These are phyloP conservation scores for Pseudogymnoascus sp. DNA, from an alignment of 2,329 filamentous ascomycete genomes.

Conservation along the genomic window DNA sequence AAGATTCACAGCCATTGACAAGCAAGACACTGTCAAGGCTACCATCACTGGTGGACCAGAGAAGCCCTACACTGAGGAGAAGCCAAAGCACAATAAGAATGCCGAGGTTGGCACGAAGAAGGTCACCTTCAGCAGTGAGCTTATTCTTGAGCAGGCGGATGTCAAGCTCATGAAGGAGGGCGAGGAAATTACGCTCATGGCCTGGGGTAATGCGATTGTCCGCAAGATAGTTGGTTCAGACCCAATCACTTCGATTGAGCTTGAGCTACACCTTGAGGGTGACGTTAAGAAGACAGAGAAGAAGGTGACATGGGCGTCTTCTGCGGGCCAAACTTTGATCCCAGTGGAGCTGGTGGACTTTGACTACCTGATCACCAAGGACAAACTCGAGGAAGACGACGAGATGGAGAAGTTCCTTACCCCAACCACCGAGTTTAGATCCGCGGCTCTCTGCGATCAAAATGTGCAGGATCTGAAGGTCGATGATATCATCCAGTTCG, in stretches of 20 bases:
- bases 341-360: slow-evolving; percentile 87
- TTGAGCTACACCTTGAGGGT: slow-evolving; percentile 84
- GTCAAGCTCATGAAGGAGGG: slow-evolving; percentile 70
- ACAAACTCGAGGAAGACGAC: slow-evolving; percentile 85
- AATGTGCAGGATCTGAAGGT: slow-evolving; percentile 72
- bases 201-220: slow-evolving; percentile 86
- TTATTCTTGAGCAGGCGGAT: slow-evolving; percentile 82
- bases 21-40: slow-evolving; percentile 64
- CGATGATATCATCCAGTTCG: slow-evolving; percentile 90
- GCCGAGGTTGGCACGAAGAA: slow-evolving; percentile 76
- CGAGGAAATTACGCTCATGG: slow-evolving; percentile 94
- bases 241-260: slow-evolving; percentile 61
- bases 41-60: slow-evolving; percentile 58
- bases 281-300: slow-evolving; percentile 94
- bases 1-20: slow-evolving; percentile 62
- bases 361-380: slow-evolving; percentile 91
- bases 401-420: slow-evolving; percentile 77
- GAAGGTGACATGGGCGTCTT: slow-evolving; percentile 91
- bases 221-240: slow-evolving; percentile 52
- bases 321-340: slow-evolving; percentile 66
- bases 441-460: slow-evolving; percentile 69
- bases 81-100: slow-evolving; percentile 87
- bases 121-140: slow-evolving; percentile 65
- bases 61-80: slow-evolving; percentile 60
- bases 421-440: slow-evolving; percentile 65